A percentile compares a stretch with the other conserved stretches of the same genome.
These are phyloP conservation scores for Eimeria brunetti DNA, from an alignment of 169 alveolate genomes.

Conservation along the genomic window DNA sequence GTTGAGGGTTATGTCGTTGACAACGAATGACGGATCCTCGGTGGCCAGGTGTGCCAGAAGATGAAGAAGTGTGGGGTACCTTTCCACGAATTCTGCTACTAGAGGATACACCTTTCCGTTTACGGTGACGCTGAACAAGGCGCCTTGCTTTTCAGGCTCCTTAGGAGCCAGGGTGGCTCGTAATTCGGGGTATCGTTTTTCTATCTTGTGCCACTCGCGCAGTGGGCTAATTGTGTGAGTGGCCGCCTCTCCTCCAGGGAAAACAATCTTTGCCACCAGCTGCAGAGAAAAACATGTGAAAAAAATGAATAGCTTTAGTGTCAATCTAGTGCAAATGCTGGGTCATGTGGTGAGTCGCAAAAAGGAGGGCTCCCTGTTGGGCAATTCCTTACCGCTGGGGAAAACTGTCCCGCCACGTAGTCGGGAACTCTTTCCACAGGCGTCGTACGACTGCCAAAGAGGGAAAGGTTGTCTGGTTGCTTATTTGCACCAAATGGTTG, in stretches of 20 bases:
- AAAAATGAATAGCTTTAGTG: not conserved
- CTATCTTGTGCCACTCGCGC: conserved; percentile 49
- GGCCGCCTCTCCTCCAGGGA: conserved; percentile 45
- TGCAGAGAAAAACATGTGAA: not conserved
- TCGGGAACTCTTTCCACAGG: conserved; percentile 48
- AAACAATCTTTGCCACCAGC: conserved; percentile 31
- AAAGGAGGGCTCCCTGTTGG: too few species aligned
- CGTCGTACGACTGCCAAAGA: conserved; percentile 43
- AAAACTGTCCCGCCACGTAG: conserved; percentile 57
- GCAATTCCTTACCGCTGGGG: conserved; percentile 45
- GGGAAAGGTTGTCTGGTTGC: conserved; percentile 22
- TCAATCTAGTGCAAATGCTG: not conserved
- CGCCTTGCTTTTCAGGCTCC: conserved; percentile 60
- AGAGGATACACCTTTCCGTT: conserved; percentile 60
- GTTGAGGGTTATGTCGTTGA: conserved; percentile 9
- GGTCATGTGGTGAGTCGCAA: not conserved
- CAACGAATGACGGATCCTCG: conserved; percentile 43
- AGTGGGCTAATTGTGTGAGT: conserved; percentile 36
- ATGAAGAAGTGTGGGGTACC: conserved; percentile 45
- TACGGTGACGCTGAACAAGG: conserved; percentile 21
- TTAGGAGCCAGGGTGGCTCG: conserved; percentile 64
- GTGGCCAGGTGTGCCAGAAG: conserved; percentile 53
- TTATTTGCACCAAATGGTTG: conserved; percentile 55
- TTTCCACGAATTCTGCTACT: conserved; percentile 46
- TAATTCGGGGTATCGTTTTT: conserved; percentile 28